phyloP scores from a whole-genome alignment of 495 filamentous ascomycete genomes.

The Xylaria longipes region DNA sequence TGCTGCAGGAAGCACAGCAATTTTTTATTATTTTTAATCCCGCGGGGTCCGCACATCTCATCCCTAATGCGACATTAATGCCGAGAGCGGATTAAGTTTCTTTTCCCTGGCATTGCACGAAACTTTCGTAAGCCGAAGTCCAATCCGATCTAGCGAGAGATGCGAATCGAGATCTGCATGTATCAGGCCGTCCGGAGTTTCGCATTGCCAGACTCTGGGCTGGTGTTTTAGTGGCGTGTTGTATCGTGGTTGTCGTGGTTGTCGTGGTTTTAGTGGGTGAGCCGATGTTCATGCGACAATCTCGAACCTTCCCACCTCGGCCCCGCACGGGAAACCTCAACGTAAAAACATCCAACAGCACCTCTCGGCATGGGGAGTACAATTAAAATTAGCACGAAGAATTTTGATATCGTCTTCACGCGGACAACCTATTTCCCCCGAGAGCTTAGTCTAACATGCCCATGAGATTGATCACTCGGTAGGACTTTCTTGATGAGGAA shows the following conservation, averaged over 20 bases:
- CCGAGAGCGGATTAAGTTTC: conserved; percentile 4
- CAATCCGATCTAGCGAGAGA: background rate
- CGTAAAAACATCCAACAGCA: background rate
- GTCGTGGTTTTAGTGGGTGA: conserved; percentile 18
- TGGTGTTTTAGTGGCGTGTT: conserved; percentile 18
- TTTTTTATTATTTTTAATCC: background rate
- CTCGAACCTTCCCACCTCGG: conserved; percentile 12
- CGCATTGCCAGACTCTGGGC: conserved; percentile 5
- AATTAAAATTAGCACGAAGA: background rate
- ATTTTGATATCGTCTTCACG: background rate
- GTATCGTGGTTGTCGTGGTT: conserved; percentile 16
- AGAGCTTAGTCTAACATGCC: background rate
- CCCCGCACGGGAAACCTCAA: background rate
- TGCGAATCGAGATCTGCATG: background rate
- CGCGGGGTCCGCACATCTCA: conserved; percentile 5
- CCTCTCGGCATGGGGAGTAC: background rate
- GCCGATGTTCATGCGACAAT: conserved; percentile 14
- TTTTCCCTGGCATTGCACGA: background rate
- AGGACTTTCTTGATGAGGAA: conserved; percentile 13
- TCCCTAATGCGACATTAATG: conserved; percentile 2
- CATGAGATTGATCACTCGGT: background rate
- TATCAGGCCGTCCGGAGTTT: background rate
- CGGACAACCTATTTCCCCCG: background rate
- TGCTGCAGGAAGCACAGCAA: background rate
- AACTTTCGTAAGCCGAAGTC: background rate